phyloP scores from a whole-genome alignment of 75 land plant genomes.

The Pinus albicaulis region DNA sequence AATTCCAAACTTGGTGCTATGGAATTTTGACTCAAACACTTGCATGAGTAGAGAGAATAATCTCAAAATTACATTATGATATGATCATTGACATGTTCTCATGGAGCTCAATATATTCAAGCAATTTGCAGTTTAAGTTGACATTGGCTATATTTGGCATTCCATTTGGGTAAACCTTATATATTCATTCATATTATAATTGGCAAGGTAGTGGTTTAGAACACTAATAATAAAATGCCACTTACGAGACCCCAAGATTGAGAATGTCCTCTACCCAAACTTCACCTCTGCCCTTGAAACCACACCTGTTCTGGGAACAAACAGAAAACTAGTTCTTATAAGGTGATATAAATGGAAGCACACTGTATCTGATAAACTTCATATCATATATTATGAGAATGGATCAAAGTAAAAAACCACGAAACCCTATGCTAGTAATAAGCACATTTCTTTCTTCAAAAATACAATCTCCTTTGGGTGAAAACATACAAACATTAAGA shows the following conservation, averaged over 20 bases:
- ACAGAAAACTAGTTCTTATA: slow-evolving; percentile 7
- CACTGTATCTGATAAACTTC: background rate
- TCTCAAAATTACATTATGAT: background rate
- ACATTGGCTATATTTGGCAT: background rate
- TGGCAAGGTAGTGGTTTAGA: background rate
- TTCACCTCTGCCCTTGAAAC: slow-evolving; percentile 78
- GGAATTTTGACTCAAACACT: background rate
- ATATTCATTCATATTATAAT: background rate
- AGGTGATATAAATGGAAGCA: background rate
- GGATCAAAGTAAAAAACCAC: background rate
- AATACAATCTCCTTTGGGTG: background rate
- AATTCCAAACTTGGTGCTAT: too few species aligned
- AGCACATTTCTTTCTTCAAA: background rate
- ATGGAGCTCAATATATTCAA: background rate
- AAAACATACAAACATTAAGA: background rate
- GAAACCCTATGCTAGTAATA: background rate
- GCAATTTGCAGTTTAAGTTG: background rate
- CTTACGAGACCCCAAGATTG: slow-evolving; percentile 97
- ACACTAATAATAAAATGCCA: slow-evolving; percentile 1
- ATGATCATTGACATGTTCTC: background rate
- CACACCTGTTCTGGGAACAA: slow-evolving; percentile 81
- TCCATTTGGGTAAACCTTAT: background rate
- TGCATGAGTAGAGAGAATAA: background rate
- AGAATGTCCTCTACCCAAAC: slow-evolving; percentile 94
- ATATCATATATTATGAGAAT: background rate